Base-by-base conservation (phyloP, 2,329 filamentous ascomycete genomes). In the Thielaviopsis musarum region DNA sequence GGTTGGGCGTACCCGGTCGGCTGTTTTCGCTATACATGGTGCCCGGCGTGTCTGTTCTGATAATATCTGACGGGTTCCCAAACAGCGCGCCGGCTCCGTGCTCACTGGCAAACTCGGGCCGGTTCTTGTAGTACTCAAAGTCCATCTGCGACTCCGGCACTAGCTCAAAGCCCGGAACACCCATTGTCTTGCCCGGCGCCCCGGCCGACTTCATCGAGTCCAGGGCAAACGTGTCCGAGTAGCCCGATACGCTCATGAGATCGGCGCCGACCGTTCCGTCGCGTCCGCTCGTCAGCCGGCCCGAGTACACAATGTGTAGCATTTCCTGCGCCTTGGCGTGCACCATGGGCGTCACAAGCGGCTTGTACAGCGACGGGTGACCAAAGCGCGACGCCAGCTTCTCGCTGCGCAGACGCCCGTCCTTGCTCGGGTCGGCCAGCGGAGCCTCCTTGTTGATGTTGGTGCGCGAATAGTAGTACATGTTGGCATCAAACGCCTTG, bases 331-430 rank as follows among this genome's bases (percentile, higher is more conserved):
- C 88, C 71, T 87, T 95, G 58, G 88, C 86, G 66, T 94, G 86
- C 3, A 97, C 91, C 91, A 97, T 96, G 2, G 91, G 91, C 0
- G 90, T 95, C 65, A 91, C 91, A 21, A 97, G 77, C 3, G 87
- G 85, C 70, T 87, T 87, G 74, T 93, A 95, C 17, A 97, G 77
- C 4, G 88, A 90, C 1, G 91, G 93, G 69, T 98, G 89, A 1
- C 90, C 91, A 68, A 96, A 98, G 26, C 87, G 80, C 24, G 82
- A 83, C 62, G 80, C 85, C 59, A 90, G 79, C 66, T 80, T 85
- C 70, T 85, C 90, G 68, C 72, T 84, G 66, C 78, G 81, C 69
- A 75, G 68, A 17, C 75, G 74, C 60, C 77, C 65, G 22, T 69
- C 72, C 1, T 68, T 70, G 49, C 53, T 48, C 13, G 60, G 57